Evolutionary conservation across 2,329 filamentous ascomycete genomes (phyloP).

Genomic region (Boeremia exigua): DNA sequence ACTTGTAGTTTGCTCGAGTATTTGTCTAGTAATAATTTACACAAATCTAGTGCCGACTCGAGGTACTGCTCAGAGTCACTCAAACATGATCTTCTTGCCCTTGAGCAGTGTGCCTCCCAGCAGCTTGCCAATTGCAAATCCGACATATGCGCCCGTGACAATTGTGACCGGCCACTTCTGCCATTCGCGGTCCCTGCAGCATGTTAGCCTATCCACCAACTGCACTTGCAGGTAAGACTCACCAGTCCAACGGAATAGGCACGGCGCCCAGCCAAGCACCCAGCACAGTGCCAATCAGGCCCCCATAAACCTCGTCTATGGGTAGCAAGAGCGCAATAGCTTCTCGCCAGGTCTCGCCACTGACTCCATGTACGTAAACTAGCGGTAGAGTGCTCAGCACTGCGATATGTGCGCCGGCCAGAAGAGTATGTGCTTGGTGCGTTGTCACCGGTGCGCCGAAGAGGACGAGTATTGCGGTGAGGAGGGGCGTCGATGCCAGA

Average conservation of each 20-base stretch:
- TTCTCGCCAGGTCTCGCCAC: conserved; percentile 71
- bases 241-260: conserved; percentile 95
- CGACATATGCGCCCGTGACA: conserved; percentile 79
- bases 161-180: conserved; percentile 97
- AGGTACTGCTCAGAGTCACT: conserved; percentile 24
- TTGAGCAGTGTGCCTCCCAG: conserved; percentile 59
- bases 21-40: background rate
- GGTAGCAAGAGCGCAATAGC: conserved; percentile 73
- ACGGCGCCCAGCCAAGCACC: conserved; percentile 94
- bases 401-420: conserved; percentile 82
- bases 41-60: background rate
- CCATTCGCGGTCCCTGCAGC: conserved; percentile 84
- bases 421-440: conserved; percentile 76
- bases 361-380: conserved; percentile 84
- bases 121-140: conserved; percentile 74
- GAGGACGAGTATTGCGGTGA: conserved; percentile 73
- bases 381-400: conserved; percentile 79
- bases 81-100: conserved; percentile 54
- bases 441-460: conserved; percentile 91
- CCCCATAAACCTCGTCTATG: conserved; percentile 84
- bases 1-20: background rate
- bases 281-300: conserved; percentile 74
- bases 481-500: conserved; percentile 62
- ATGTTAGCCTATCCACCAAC: conserved; percentile 17
- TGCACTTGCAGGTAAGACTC: conserved; percentile 26